Base-by-base conservation (phyloP, 2,329 filamentous ascomycete genomes). In the Shiraia bambusicola region DNA sequence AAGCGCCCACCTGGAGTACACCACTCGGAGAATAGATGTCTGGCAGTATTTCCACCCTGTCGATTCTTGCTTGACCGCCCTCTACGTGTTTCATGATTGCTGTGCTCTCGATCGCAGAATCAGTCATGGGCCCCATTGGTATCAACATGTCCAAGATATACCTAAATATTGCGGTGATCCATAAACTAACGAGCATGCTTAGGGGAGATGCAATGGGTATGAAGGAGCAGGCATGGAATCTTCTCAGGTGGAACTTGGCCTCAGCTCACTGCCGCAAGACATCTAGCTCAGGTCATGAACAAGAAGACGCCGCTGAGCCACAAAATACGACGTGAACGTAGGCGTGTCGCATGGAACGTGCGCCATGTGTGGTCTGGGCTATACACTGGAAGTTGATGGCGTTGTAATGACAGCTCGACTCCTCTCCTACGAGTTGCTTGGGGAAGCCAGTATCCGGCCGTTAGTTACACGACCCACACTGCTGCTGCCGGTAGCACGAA, bases 401-500 rank as follows among this genome's bases (percentile, higher is more conserved):
- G 33, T 16, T 28, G 34, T 37, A 26, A 32, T 42, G 49, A 56
- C 49, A 56, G 49, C 34, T 53, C 36, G 45, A 39, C 35, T 17
- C 32, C n/a, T 42, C 24, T 38, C 26, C 38, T 34, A 30, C 31
- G 42, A 43, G 12, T 10, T 35, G 27, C 43, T 14, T 52, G 49
- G 51, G 51, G 56, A 57, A 47, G 59, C 26, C 27, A 28, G 27
- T 45, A 50, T 24, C 56, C 56, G 56, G 10, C 53, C 47, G 43
- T 19, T 34, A 22, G 43, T 25, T 17, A 44, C 46, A 46, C 31
- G 32, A 52, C 28, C 34, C 42, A 49, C 30, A 37, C 29, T 37
- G 19, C 47, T 45, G 26, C 52, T 40, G 26, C 30, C 24, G 24
- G 52, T 54, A 16, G 31, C 42, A 59, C 53, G 13, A 39, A 54